These are phyloP conservation scores for Raffaelea arxii DNA, from an alignment of 2,329 filamentous ascomycete genomes.

Conservation along the genomic window DNA sequence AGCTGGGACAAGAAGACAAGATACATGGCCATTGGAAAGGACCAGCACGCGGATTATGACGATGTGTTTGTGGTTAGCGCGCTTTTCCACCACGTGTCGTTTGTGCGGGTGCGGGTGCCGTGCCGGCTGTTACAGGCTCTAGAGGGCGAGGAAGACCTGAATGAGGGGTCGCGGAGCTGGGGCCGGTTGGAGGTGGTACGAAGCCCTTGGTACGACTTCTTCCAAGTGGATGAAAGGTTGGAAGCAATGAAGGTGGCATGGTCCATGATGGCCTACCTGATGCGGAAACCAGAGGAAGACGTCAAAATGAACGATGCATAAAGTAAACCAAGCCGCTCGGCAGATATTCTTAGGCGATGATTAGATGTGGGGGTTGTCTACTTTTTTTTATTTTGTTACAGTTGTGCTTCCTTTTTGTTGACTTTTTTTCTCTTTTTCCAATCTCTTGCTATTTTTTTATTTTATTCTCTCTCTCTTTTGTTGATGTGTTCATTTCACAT, in stretches of 20 bases:
- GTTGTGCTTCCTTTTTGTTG: neutral
- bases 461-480: neutral
- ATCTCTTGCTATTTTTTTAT: neutral
- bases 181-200: conserved; percentile 45
- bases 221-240: conserved; percentile 41
- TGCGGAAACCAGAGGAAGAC: conserved; percentile 32
- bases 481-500: neutral
- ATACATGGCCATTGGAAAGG: conserved; percentile 47
- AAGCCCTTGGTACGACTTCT: conserved; percentile 53
- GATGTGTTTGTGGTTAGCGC: conserved; percentile 53
- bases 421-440: neutral
- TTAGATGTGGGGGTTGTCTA: neutral
- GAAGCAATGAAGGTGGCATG: conserved; percentile 48
- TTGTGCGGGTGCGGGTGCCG: conserved; percentile 51
- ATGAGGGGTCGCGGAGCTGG: conserved; percentile 31
- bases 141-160: conserved; percentile 29
- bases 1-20: conserved; percentile 52
- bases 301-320: conserved; percentile 1
- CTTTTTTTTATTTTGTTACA: neutral
- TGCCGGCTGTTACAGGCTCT: conserved; percentile 40
- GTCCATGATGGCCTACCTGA: conserved; percentile 51
- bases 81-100: conserved; percentile 51
- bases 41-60: conserved; percentile 37
- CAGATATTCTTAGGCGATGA: neutral
- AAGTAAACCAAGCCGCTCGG: too few relatives aligned